A percentile compares a stretch with the other conserved stretches of the same genome.
Evolutionary conservation across 495 filamentous ascomycete genomes (phyloP).

Genomic region (Beverwykella pulmonaria): DNA sequence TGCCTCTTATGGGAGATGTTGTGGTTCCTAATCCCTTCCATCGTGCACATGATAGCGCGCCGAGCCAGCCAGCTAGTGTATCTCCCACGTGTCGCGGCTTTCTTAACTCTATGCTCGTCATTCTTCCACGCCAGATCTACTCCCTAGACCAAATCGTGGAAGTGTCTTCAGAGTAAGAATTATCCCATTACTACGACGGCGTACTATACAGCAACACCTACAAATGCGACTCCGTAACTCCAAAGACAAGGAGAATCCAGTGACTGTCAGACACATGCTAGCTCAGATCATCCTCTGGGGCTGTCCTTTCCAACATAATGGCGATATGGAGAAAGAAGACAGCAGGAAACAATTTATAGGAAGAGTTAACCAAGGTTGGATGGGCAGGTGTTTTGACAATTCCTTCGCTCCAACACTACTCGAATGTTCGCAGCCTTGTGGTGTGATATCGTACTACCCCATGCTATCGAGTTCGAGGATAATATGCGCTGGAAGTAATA

Average conservation of each 20-base stretch:
- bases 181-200: not conserved
- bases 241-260: not conserved
- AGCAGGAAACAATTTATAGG: not conserved
- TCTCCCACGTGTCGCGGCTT: not conserved
- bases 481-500: not conserved
- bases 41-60: not conserved
- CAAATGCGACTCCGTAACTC: not conserved
- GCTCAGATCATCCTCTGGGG: not conserved
- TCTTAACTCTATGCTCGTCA: too few relatives aligned
- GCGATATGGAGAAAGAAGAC: not conserved
- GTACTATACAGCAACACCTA: not conserved
- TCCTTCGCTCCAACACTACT: too few relatives aligned
- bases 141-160: too few relatives aligned
- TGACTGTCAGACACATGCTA: slow-evolving; percentile 1
- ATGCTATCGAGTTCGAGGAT: slow-evolving; percentile 2
- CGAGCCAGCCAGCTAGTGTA: not conserved
- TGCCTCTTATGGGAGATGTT: not conserved
- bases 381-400: too few relatives aligned
- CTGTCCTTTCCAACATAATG: not conserved
- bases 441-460: too few relatives aligned
- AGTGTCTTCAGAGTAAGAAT: too few relatives aligned
- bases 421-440: too few relatives aligned
- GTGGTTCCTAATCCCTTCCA: not conserved
- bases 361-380: not conserved
- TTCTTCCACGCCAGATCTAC: too few relatives aligned